Conservation (phyloP, 768 basidiomycete species). For the Amylocystis lapponica region DNA sequence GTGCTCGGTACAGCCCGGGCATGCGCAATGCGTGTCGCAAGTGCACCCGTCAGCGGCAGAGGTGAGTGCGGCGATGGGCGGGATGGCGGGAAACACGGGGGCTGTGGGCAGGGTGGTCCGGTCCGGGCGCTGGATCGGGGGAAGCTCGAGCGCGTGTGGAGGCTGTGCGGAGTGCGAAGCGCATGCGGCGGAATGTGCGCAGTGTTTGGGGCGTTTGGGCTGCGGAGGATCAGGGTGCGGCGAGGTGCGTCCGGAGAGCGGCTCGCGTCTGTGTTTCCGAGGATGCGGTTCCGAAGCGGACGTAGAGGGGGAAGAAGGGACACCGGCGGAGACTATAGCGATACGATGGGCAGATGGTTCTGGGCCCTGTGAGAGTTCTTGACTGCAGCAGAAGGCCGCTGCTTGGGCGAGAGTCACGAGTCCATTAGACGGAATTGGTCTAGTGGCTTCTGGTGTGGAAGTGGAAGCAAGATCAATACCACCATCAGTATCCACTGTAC, state of each 20-base stretch:
- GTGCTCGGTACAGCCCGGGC: conserved; percentile 70
- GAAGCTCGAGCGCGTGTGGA: background rate
- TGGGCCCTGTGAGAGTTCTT: background rate
- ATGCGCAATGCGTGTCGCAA: conserved; percentile 62
- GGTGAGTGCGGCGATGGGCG: conserved; percentile 50
- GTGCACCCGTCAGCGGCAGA: conserved; percentile 69
- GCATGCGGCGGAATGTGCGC: background rate
- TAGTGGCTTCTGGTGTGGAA: too few relatives aligned
- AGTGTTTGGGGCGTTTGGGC: conserved; percentile 9
- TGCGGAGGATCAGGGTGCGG: conserved; percentile 5
- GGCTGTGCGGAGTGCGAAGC: background rate
- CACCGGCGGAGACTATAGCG: background rate
- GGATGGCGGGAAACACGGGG: conserved; percentile 52
- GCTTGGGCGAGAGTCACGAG: conserved; percentile 34
- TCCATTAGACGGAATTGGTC: too few relatives aligned
- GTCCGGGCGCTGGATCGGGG: conserved; percentile 5
- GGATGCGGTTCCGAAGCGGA: background rate
- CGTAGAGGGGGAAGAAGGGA: too few relatives aligned
- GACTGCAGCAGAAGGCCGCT: conserved; percentile 21
- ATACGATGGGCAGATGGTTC: background rate
- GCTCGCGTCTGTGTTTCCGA: background rate
- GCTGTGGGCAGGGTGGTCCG: conserved; percentile 3
- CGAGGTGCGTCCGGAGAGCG: conserved; percentile 5
- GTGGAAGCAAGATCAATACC: too few relatives aligned
- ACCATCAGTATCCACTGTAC: conserved; percentile 7